These are phyloP conservation scores for Coffea canephora DNA, from an alignment of 257 asterid species.

Conservation along the genomic window DNA sequence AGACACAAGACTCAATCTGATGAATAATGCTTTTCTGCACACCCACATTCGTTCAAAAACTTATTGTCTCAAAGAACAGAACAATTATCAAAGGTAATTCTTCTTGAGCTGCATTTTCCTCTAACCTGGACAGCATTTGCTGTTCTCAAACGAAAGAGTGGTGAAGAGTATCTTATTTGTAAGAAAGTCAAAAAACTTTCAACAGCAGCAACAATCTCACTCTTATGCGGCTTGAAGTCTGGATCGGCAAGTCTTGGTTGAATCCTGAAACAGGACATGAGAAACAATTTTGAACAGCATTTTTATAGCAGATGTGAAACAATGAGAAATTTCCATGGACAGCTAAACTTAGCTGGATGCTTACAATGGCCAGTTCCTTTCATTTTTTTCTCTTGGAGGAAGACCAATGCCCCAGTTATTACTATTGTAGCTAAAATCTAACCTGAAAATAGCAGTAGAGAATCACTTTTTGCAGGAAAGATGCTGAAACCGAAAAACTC, in stretches of 20 bases:
- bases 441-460: constrained; percentile 41
- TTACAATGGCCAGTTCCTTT: constrained; percentile 81
- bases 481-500: not conserved
- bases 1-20: not conserved
- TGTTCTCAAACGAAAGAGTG: constrained; percentile 78
- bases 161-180: constrained; percentile 86
- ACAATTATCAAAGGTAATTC: not conserved
- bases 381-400: constrained; percentile 89
- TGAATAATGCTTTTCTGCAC: not conserved
- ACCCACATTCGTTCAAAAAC: constrained; percentile 1
- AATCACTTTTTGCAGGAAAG: not conserved
- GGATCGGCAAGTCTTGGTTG: constrained; percentile 80
- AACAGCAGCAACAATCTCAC: constrained; percentile 76
- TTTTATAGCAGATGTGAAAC: not conserved
- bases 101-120: constrained; percentile 4
- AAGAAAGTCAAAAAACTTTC: constrained; percentile 59
- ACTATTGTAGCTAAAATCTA: constrained; percentile 83
- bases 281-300: constrained; percentile 7
- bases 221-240: constrained; percentile 62
- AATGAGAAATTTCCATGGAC: not conserved
- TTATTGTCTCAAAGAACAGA: not conserved
- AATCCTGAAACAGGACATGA: constrained; percentile 44
- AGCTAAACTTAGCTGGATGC: constrained; percentile 25
- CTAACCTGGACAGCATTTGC: constrained; percentile 77
- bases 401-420: constrained; percentile 98